Percentiles rank a stretch among this genome's conserved stretches.
Evolutionary conservation across 2,329 filamentous ascomycete species (phyloP).

Genomic region (Neofusicoccum kwambonambiense): DNA sequence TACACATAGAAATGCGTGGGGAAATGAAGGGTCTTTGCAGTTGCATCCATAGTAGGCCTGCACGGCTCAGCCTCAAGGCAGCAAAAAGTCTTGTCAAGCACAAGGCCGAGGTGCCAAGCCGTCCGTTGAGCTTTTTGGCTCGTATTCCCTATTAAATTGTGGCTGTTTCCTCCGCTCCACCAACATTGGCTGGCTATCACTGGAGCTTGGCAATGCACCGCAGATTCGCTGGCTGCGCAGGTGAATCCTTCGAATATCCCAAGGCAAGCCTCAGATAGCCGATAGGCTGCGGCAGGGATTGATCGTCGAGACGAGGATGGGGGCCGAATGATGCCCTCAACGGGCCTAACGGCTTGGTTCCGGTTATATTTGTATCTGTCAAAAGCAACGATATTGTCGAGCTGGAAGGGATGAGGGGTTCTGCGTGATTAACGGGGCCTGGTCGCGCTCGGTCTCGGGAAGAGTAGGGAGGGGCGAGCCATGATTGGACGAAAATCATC

Average conservation of each 20-base stretch:
- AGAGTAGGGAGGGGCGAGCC: background rate
- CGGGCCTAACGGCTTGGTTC: too few relatives aligned
- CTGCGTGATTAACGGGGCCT: background rate
- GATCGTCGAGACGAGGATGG: too few relatives aligned
- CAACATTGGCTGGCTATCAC: too few relatives aligned
- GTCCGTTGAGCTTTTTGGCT: background rate
- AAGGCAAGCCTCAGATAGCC: too few relatives aligned
- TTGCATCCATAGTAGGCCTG: background rate
- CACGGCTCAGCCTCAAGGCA: background rate
- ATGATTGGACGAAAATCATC: background rate
- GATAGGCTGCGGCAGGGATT: too few relatives aligned
- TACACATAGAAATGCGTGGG: background rate
- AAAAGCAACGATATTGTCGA: background rate
- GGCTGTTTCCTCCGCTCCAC: too few relatives aligned
- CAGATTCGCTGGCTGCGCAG: too few relatives aligned
- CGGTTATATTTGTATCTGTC: too few relatives aligned
- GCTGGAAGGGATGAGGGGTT: background rate
- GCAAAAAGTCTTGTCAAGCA: background rate
- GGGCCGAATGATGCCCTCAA: too few relatives aligned
- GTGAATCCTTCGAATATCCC: too few relatives aligned
- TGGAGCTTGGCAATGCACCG: too few relatives aligned
- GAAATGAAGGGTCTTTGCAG: slow-evolving; percentile 12
- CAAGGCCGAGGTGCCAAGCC: background rate
- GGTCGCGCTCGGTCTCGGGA: background rate
- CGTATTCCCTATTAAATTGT: background rate